Evolutionary conservation across 23 red algal species (phyloP), one percentile per base, ranked within the genome.

Genomic region (Chondrus crispus): DNA sequence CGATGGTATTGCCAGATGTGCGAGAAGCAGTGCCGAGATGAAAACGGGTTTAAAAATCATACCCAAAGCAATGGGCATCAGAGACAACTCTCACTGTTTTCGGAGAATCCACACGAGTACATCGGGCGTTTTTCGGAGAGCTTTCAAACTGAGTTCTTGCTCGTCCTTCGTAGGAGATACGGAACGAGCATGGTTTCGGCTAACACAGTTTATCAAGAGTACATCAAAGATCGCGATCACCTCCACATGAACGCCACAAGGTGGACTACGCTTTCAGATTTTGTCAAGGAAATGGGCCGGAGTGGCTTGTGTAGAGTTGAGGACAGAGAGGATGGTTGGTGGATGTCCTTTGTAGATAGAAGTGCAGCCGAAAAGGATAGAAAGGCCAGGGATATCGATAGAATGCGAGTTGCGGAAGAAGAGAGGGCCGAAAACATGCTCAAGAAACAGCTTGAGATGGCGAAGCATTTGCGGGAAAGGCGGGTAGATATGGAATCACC

Each of bases 1-100:
- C 74, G 92, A 71, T 94, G 85, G 85, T 98, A 98, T 29, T 98
- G 95, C 60, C 95, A 98, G 63, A 92, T 98, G 90, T 98, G 95
- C 58, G 85, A 93, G 40, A 98, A 98, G 93, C 95, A 98, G 60
- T 98, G 95, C 74, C 74, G 95, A 52, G 95, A 98, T 71, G 95
- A 92, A 63, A 98, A 98, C 42, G 95, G 95, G 5, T 98, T 94
- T 84, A 87, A 94, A 30, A 85, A 85, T 62, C 95, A 98, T 53
- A 89, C 82, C 58, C 54, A 84, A 49, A 85, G 85, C 28, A 84
- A 68, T 32, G 85, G 85, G 14, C 95, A 98, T 57, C 74, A 94
- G 41, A 75, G 95, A 20, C 74, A 87, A 64, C 79, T 98, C 49
- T 43, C 85, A 43, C 54, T 88, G 36, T 94, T 98, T 88, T 74